Percentiles rank a stretch among this genome's conserved stretches.
Conservation (phyloP, 1,284 basidiomycete species). For the Puccinia novopanici region DNA sequence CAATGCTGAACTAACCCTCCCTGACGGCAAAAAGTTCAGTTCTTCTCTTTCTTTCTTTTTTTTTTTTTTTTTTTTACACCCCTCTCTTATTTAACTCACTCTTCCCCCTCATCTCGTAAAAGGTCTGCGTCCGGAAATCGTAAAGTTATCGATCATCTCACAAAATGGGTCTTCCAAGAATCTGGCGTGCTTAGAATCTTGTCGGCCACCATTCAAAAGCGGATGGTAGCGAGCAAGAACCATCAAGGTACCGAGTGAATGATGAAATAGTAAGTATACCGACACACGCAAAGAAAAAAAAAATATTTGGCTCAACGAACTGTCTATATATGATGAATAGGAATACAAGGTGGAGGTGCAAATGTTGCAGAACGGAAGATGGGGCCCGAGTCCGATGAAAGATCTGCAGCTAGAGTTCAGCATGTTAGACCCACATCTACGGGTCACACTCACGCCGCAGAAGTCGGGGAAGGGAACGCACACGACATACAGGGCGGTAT, state of each 20-base stretch:
- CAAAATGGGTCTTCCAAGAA: constrained; percentile 90
- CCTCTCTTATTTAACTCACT: too few relatives aligned
- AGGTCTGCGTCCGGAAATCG: constrained; percentile 66
- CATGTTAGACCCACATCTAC: constrained; percentile 94
- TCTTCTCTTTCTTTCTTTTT: neutral
- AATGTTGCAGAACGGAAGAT: constrained; percentile 67
- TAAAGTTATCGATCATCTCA: constrained; percentile 72
- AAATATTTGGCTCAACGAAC: neutral
- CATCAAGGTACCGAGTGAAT: constrained; percentile 78
- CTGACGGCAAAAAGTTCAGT: constrained; percentile 47
- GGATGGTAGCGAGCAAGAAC: constrained; percentile 62
- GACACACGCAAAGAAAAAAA: too few relatives aligned
- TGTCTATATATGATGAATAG: constrained; percentile 61
- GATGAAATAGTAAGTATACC: constrained; percentile 70
- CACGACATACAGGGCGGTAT: constrained; percentile 64
- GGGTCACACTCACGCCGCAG: constrained; percentile 70
- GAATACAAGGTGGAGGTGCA: constrained; percentile 74
- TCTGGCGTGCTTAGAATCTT: constrained; percentile 77
- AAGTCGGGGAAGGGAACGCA: constrained; percentile 63
- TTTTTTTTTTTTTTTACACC: neutral
- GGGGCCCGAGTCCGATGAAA: constrained; percentile 71
- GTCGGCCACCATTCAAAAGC: constrained; percentile 70
- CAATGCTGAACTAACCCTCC: constrained; percentile 24
- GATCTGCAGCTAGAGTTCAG: constrained; percentile 93
- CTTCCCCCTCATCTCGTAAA: too few relatives aligned